These are phyloP conservation scores for Leishmania mexicana DNA, from an alignment of 208 protist species.

Conservation along the genomic window DNA sequence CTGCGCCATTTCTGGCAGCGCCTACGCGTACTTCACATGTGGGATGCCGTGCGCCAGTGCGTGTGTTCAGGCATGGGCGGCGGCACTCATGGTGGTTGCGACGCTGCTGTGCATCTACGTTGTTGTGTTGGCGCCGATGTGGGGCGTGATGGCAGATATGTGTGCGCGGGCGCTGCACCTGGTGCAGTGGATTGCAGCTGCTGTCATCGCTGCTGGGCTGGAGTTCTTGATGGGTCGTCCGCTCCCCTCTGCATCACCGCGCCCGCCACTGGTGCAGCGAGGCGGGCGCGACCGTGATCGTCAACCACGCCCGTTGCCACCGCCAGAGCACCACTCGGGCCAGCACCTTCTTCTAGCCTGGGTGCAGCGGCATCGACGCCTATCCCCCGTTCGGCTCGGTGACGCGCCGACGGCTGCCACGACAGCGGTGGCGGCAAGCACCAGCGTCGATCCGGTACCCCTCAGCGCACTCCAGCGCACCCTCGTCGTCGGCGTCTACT, in stretches of 20 bases:
- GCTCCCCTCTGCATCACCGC: not conserved
- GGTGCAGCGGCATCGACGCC: conserved; percentile 11
- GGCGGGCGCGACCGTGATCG: not conserved
- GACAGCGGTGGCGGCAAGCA: not conserved
- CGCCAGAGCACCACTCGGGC: not conserved
- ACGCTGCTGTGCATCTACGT: conserved; percentile 35
- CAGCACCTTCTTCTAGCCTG: conserved; percentile 1
- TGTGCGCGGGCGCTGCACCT: not conserved
- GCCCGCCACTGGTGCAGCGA: not conserved
- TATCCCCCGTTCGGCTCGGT: not conserved
- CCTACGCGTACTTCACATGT: conserved; percentile 44
- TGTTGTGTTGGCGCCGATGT: conserved; percentile 36
- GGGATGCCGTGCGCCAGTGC: conserved; percentile 40
- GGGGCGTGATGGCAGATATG: conserved; percentile 5
- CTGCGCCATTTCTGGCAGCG: conserved; percentile 46
- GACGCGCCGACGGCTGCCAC: not conserved
- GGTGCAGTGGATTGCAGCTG: conserved; percentile 8
- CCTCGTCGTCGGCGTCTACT: conserved; percentile 38
- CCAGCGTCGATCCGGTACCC: conserved; percentile 4
- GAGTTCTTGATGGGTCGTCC: conserved; percentile 15
- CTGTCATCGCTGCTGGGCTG: conserved; percentile 1
- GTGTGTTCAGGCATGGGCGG: conserved; percentile 2
- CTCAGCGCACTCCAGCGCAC: conserved; percentile 34
- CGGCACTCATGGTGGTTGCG: conserved; percentile 13
- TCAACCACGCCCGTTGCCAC: not conserved